Percentiles rank a stretch among this genome's conserved stretches.
Conservation (phyloP, 768 basidiomycete species). For the Mycena floridula region DNA sequence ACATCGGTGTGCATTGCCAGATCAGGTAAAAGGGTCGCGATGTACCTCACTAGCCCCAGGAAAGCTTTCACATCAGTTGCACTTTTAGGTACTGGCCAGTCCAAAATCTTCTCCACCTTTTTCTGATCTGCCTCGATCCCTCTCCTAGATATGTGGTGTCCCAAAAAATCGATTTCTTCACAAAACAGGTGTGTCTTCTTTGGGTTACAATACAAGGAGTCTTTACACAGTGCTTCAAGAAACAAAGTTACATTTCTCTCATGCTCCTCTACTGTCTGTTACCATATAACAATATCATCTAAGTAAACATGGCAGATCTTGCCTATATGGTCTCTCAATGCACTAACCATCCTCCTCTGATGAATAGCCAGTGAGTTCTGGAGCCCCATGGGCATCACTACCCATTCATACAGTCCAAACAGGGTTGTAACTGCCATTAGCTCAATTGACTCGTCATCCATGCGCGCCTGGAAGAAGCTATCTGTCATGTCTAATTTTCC, state of each 20-base stretch:
- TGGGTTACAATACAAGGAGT: constrained; percentile 14
- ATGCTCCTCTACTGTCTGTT: constrained; percentile 16
- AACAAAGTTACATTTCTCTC: constrained; percentile 8
- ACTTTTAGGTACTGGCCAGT: constrained; percentile 14
- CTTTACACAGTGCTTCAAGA: constrained; percentile 3
- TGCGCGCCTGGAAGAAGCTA: no score
- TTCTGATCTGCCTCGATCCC: constrained; percentile 15
- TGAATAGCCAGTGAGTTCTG: no score
- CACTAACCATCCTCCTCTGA: no score
- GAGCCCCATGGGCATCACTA: no score
- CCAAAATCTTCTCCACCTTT: constrained; percentile 13
- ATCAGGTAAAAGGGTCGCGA: constrained; percentile 8
- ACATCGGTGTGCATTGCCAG: constrained; percentile 14
- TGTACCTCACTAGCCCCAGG: constrained; percentile 11
- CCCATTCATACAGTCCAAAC: no score
- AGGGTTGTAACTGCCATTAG: no score
- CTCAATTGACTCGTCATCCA: no score
- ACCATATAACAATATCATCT: constrained; percentile 26
- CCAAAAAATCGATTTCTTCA: no score
- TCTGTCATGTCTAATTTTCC: no score
- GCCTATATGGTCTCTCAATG: no score
- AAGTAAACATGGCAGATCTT: no score
- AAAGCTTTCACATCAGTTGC: constrained; percentile 6
- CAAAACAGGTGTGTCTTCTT: constrained; percentile 16
- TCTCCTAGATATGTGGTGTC: constrained; percentile 14